These are phyloP conservation scores for Penicillium angulare DNA, from an alignment of 495 filamentous ascomycete genomes.

Conservation along the genomic window DNA sequence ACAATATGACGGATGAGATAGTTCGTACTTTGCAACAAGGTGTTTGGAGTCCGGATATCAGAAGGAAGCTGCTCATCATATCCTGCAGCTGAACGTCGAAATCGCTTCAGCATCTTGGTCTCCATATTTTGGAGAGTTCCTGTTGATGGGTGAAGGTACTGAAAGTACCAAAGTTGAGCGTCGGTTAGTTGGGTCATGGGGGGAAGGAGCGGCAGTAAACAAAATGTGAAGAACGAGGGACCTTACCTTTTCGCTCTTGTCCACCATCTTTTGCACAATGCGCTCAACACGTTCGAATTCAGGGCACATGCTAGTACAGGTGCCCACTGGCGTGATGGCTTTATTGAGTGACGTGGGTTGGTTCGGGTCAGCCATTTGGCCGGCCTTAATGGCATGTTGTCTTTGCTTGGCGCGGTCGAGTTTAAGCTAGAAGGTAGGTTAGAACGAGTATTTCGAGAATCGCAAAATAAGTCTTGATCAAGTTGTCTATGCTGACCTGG, in stretches of 20 bases:
- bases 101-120: conserved; percentile 76
- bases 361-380: conserved; percentile 85
- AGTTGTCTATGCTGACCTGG: conserved; percentile 28
- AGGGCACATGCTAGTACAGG: conserved; percentile 92
- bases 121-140: conserved; percentile 45
- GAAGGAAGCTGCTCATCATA: conserved; percentile 88
- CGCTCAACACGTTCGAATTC: conserved; percentile 81
- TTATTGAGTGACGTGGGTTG: conserved; percentile 76
- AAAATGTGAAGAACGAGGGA: neutral
- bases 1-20: conserved; percentile 81
- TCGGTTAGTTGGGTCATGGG: conserved; percentile 9
- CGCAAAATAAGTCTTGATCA: neutral
- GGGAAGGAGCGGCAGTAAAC: neutral
- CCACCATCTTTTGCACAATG: conserved; percentile 66
- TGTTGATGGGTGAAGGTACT: conserved; percentile 40
- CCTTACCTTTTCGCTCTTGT: conserved; percentile 58
- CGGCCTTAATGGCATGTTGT: conserved; percentile 65
- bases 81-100: conserved; percentile 86
- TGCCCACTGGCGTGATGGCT: conserved; percentile 84
- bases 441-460: conserved; percentile 11
- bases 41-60: conserved; percentile 78
- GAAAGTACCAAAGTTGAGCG: conserved; percentile 2
- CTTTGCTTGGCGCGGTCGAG: conserved; percentile 67
- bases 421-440: conserved; percentile 49
- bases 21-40: conserved; percentile 72